These are phyloP conservation scores for Komagataella populi DNA, from an alignment of 805 yeast genomes.

Conservation along the genomic window DNA sequence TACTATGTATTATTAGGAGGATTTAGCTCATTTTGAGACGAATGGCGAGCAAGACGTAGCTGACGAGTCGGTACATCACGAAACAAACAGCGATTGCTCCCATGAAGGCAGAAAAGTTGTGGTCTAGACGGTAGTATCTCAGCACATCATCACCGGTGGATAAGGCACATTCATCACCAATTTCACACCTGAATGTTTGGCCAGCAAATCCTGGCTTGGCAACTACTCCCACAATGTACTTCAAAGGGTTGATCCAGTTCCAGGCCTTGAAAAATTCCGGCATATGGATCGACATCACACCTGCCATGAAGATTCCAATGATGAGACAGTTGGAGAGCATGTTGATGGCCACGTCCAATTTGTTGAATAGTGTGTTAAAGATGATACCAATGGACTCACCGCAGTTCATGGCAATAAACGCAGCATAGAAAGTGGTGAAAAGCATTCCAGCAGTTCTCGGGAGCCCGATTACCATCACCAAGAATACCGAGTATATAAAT, in stretches of 20 bases:
- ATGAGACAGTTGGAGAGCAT: slow-evolving; percentile 42
- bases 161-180: slow-evolving; percentile 26
- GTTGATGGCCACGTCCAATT: slow-evolving; percentile 62
- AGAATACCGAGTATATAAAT: slow-evolving; percentile 37
- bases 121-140: slow-evolving; percentile 26
- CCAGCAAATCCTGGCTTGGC: slow-evolving; percentile 39
- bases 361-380: slow-evolving; percentile 48
- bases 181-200: slow-evolving; percentile 30
- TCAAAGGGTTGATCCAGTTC: slow-evolving; percentile 57
- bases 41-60: slow-evolving; percentile 6
- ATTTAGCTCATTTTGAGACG: background rate
- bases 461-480: slow-evolving; percentile 50
- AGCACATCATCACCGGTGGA: slow-evolving; percentile 37
- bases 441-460: slow-evolving; percentile 52
- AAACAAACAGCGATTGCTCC: slow-evolving; percentile 20
- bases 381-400: slow-evolving; percentile 70
- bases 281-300: slow-evolving; percentile 61
- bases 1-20: background rate
- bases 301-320: slow-evolving; percentile 64
- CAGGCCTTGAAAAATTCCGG: slow-evolving; percentile 46
- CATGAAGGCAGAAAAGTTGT: slow-evolving; percentile 16
- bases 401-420: slow-evolving; percentile 37
- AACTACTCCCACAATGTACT: slow-evolving; percentile 42
- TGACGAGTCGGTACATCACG: slow-evolving; percentile 20
- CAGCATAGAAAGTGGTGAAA: slow-evolving; percentile 39